Base-by-base conservation (phyloP, 805 yeast genomes). In the Hanseniaspora taiwanica region DNA sequence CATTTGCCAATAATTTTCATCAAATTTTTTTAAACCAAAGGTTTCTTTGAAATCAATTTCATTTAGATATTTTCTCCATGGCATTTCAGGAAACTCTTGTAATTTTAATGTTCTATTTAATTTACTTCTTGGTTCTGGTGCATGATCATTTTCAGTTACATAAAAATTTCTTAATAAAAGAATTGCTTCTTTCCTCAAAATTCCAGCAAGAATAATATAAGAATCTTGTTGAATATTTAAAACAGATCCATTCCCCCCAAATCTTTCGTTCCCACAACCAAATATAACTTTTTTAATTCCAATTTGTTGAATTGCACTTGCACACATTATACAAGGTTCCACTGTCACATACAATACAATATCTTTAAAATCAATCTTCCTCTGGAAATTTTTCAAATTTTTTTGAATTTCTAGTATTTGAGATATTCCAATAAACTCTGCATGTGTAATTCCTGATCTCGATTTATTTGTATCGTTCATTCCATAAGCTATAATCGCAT, bases 311-410 rank as follows among this genome's bases (percentile, higher is more conserved):
- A 91, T 60, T 2, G 94, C 86, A 32, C 91, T 76, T 0, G 96
- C 97, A 63, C 98, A 91, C 98, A 91, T 91, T 6, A 91, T 81
- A 55, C 98, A 91, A 0, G 98, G 98, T 59, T 91, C 98, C 0
- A 91, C 96, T 0, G 97, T 86, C 20, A 91, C 98, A 57, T 86
- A 89, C 6, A 91, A 65, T 23, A 74, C 76, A 3, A 82, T 66
- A 20, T 77, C 71, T 29, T 58, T 21, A 17, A 32, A 4, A 42
- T 33, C 1, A 52, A 45, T 4, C 35, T 58, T 56, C 24, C 8
- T 29, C 16, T n/a, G 33, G 8, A 16, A n/a, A 16, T 18, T 29
- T 14, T 12, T 25, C 9, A n/a, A n/a, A 12, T 25, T 13, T 29
- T 29, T 29, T 8, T 29, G 16, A n/a, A 59, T 52, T 4, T 53